These are phyloP conservation scores for Pseudogymnoascus sp. DNA, from an alignment of 2,329 filamentous ascomycete species.

Conservation along the genomic window DNA sequence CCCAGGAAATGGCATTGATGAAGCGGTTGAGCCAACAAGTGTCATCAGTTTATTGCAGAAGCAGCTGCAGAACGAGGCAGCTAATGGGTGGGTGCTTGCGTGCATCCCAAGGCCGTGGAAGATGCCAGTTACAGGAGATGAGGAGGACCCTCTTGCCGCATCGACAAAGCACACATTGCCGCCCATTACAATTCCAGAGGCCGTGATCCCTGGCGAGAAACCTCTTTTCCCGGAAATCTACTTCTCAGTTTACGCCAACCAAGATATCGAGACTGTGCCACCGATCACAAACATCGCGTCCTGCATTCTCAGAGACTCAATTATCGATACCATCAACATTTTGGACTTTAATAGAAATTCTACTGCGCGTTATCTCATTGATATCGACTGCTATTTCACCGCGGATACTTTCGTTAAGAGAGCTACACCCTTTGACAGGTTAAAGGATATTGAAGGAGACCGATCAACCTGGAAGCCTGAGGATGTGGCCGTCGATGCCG, in stretches of 20 bases:
- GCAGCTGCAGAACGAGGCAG: conserved; percentile 72
- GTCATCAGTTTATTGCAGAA: conserved; percentile 75
- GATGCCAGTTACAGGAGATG: conserved; percentile 50
- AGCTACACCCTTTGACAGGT: conserved; percentile 83
- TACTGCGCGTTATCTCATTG: conserved; percentile 81
- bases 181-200: conserved; percentile 63
- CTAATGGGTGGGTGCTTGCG: conserved; percentile 64
- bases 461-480: conserved; percentile 91
- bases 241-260: conserved; percentile 82
- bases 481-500: conserved; percentile 92
- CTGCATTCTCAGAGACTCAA: conserved; percentile 73
- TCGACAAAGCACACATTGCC: conserved; percentile 71
- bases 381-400: conserved; percentile 90
- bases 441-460: conserved; percentile 58
- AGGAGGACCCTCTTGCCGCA: conserved; percentile 49
- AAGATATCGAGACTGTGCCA: conserved; percentile 85
- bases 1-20: conserved; percentile 53
- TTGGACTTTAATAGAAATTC: conserved; percentile 87
- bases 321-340: conserved; percentile 89
- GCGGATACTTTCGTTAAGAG: conserved; percentile 87
- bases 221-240: conserved; percentile 87
- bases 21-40: conserved; percentile 58
- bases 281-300: conserved; percentile 67
- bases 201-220: conserved; percentile 64
- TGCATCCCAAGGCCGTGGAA: conserved; percentile 62